Conservation (phyloP, 768 basidiomycete genomes). For the Holtermanniella nyarrowii region DNA sequence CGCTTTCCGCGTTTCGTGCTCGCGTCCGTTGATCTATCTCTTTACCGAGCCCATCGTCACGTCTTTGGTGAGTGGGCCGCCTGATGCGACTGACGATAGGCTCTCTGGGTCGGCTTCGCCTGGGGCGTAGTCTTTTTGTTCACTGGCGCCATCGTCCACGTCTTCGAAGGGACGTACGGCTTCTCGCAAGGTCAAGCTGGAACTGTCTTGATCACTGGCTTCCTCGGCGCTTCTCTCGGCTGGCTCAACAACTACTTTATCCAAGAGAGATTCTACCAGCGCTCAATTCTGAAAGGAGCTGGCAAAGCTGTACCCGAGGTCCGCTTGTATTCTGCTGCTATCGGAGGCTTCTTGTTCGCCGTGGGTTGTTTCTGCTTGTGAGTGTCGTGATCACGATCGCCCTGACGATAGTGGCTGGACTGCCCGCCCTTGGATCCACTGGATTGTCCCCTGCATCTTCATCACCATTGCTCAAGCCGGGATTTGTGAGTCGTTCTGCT, state of each 20-base stretch:
- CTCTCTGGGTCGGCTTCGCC: constrained; percentile 5
- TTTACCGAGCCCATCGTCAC: constrained; percentile 16
- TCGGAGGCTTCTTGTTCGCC: constrained; percentile 12
- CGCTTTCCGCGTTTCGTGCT: constrained; percentile 7
- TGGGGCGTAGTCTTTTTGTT: constrained; percentile 12
- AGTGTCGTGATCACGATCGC: background rate
- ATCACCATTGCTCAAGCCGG: constrained; percentile 3
- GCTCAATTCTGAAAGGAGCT: constrained; percentile 6
- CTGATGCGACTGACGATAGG: too few relatives aligned
- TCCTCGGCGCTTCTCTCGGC: constrained; percentile 15
- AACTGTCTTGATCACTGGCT: constrained; percentile 21
- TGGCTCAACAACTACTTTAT: constrained; percentile 6
- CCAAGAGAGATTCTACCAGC: constrained; percentile 11
- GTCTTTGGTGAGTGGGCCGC: too few relatives aligned
- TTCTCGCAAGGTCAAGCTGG: constrained; percentile 8
- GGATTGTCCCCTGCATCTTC: constrained; percentile 17
- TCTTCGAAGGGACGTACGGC: constrained; percentile 14
- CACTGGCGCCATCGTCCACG: constrained; percentile 8
- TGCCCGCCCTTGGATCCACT: constrained; percentile 17
- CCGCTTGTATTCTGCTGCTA: constrained; percentile 12
- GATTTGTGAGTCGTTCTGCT: background rate
- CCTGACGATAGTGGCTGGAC: background rate
- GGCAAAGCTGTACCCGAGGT: constrained; percentile 23
- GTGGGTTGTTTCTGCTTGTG: constrained; percentile 16
- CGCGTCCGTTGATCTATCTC: constrained; percentile 5